Base-by-base conservation (phyloP, 768 basidiomycete genomes). In the Calvatia gigantea region DNA sequence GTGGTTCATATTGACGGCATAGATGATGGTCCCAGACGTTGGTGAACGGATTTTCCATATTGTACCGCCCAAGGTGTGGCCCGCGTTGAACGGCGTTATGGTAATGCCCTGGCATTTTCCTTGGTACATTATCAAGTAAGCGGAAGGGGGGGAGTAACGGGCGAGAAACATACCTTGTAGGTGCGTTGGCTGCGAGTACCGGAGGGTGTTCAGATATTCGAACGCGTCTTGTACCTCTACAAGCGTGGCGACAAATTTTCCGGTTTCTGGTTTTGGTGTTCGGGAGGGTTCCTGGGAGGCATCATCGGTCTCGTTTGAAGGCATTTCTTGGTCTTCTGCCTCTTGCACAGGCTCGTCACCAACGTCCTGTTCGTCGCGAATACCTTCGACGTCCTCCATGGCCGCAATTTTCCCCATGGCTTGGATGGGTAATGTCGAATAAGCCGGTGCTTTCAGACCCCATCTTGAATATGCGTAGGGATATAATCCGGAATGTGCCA, bases 11-110 rank as follows among this genome's bases (percentile, higher is more conserved):
- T 94, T 84, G 15, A 98, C 91, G 7, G 94, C 94, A 67, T 99
- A 98, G 23, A 98, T 75, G 31, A 98, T 88, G 2, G 97, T 98
- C 2, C 95, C 96, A 9, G 92, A 91, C 0, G 94, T 94, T 2
- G 97, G 94, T 0, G 95, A 98, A n/a, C 97, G 86, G 58, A 99
- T 89, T 67, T 98, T 98, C 94, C 94, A 98, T 60, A 99, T 90
- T 4, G 95, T 93, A 41, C 96, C 97, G 58, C 97, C 97, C 14
- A 99, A 81, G 0, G 92, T 92, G 69, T 98, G 95, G 0, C 96
- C 97, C 11, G 94, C 89, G 63, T 91, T 89, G 71, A 94, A 97
- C 1, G 97, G 94, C 15, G 94, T 95, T 60, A 99, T 91, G 1
- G 94, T 95, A 64, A 95, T 74, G 15, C 92, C 92, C 67, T 94